Evolutionary conservation across 179 eudicot genomes (phyloP), one percentile per base, ranked within the genome.

Genomic region (Gypsophila paniculata): DNA sequence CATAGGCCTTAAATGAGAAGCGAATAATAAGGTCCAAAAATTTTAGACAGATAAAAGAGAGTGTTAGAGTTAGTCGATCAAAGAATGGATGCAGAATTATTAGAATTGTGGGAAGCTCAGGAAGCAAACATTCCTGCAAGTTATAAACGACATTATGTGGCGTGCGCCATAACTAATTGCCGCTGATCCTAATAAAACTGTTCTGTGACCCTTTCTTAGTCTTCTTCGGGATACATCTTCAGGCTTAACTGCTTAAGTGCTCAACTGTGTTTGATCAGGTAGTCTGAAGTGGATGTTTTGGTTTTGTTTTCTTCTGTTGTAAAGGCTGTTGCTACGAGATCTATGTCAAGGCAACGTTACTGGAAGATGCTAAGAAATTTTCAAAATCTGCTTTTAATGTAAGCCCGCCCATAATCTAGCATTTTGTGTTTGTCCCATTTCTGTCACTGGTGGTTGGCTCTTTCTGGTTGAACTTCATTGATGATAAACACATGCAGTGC

Each of bases 251-350:
- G 34, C 34, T 29, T 29, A 29, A 29, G 2, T 29, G 34, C 34
- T 29, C 4, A 29, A 29, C 61, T 55, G 25, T 22, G 32, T 57
- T 52, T 26, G 22, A 26, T 54, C 57, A 36, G 38, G 65, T 18
- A 42, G 26, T 14, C 21, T 51, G 21, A 69, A 26, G 29, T 0
- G 19, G 22, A 32, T 64, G 8, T 18, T 29, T 29, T 29, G 34
- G 34, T 29, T 29, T 29, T 1, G 34, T 70, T 71, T 39, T 38
- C 54, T 8, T 67, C 38, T 78, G 51, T 38, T 51, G 19, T 76
- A 63, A 86, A 88, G 93, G 96, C 66, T 86, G 88, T 78, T 86
- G 86, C 83, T 88, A 88, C 44, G 91, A 88, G 80, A 72, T 90
- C 72, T 86, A 88, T 74, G 91, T 88, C 49, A 82, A 76, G 79